Percentiles rank a stretch among this genome's conserved stretches.
phyloP scores from a whole-genome alignment of 1,139 yeast genomes.

The Candida albicans region DNA sequence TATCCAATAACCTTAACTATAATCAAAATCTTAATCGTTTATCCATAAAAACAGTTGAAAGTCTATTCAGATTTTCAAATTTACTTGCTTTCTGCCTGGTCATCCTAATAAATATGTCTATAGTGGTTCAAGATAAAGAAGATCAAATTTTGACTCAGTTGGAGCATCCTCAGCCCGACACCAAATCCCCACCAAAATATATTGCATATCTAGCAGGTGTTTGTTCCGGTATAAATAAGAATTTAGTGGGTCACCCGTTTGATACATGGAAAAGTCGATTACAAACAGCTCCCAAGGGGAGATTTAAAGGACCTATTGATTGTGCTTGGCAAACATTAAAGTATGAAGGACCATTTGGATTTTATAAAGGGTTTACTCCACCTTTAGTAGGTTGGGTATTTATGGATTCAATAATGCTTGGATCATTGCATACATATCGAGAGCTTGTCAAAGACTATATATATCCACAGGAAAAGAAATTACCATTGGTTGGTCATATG shows the following conservation, averaged over 20 bases:
- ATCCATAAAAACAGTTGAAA: no score
- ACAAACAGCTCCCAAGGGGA: constrained; percentile 72
- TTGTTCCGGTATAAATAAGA: constrained; percentile 82
- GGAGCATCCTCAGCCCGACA: constrained; percentile 10
- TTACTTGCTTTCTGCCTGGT: neutral
- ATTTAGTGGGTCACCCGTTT: constrained; percentile 91
- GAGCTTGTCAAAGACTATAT: constrained; percentile 62
- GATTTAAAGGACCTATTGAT: constrained; percentile 80
- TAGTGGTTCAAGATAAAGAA: constrained; percentile 31
- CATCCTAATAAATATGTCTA: constrained; percentile 20
- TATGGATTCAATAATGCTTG: constrained; percentile 89
- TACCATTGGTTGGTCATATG: constrained; percentile 75
- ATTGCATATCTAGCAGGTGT: constrained; percentile 87
- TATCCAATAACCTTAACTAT: no score
- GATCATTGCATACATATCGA: constrained; percentile 78
- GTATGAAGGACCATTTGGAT: constrained; percentile 74
- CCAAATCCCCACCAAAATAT: constrained; percentile 49
- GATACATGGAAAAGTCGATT: constrained; percentile 87
- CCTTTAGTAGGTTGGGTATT: constrained; percentile 91
- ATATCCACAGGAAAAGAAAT: constrained; percentile 54
- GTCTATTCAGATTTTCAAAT: no score
- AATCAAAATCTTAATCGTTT: no score
- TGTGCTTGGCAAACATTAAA: constrained; percentile 70
- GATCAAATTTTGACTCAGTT: constrained; percentile 20
- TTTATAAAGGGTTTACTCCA: constrained; percentile 88